phyloP scores from a whole-genome alignment of 106 monocot species.

The Apostasia shenzhenica region DNA sequence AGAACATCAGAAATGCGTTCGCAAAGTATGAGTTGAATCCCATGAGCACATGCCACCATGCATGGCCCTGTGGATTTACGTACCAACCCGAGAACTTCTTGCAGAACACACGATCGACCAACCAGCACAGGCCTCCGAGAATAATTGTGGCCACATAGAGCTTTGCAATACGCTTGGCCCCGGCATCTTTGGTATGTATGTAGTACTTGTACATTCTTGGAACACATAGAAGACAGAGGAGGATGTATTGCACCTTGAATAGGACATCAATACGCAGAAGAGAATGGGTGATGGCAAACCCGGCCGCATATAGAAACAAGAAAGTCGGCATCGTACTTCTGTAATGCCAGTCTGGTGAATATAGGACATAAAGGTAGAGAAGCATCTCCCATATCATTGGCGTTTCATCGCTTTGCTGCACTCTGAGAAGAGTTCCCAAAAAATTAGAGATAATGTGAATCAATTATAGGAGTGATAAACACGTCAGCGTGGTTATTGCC shows the following conservation, averaged over 20 bases:
- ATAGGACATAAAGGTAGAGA: slow-evolving; percentile 75
- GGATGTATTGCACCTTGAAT: slow-evolving; percentile 69
- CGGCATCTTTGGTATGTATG: slow-evolving; percentile 66
- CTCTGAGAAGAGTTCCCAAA: slow-evolving; percentile 26
- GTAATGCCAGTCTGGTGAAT: slow-evolving; percentile 90
- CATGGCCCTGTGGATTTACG: slow-evolving; percentile 84
- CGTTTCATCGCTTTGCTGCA: slow-evolving; percentile 82
- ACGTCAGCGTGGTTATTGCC: too few relatives aligned
- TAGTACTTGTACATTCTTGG: slow-evolving; percentile 96
- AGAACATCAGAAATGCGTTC: slow-evolving; percentile 87
- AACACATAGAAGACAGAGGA: slow-evolving; percentile 69
- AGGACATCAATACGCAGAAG: slow-evolving; percentile 32
- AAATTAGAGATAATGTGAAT: neutral
- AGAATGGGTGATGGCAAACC: slow-evolving; percentile 49
- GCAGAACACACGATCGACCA: slow-evolving; percentile 52
- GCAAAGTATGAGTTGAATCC: slow-evolving; percentile 84
- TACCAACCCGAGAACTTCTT: slow-evolving; percentile 44
- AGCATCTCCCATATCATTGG: slow-evolving; percentile 96
- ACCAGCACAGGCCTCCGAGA: slow-evolving; percentile 56
- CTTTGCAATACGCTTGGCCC: slow-evolving; percentile 67
- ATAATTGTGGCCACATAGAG: slow-evolving; percentile 43
- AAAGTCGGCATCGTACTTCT: slow-evolving; percentile 85
- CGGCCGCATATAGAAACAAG: slow-evolving; percentile 63
- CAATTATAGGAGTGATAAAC: too few relatives aligned
- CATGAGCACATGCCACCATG: slow-evolving; percentile 87